phyloP scores from a whole-genome alignment of 2,329 filamentous ascomycete species.

The Fusarium guadeloupense region DNA sequence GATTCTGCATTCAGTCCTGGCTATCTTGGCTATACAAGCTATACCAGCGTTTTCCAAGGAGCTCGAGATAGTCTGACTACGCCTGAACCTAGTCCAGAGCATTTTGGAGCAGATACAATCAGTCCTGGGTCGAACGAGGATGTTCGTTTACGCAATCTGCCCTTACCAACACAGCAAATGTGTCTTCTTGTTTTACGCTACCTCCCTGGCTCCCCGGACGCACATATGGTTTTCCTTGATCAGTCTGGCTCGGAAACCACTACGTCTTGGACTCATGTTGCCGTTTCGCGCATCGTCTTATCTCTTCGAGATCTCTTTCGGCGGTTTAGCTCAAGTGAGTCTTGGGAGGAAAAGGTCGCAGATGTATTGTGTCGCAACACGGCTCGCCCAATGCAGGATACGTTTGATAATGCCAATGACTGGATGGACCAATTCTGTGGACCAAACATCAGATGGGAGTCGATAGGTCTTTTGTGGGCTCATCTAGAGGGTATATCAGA shows the following conservation, averaged over 20 bases:
- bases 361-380: slow-evolving; percentile 52
- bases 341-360: slow-evolving; percentile 50
- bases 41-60: slow-evolving; percentile 53
- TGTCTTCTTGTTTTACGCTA: slow-evolving; percentile 21
- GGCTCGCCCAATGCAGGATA: slow-evolving; percentile 48
- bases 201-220: slow-evolving; percentile 22
- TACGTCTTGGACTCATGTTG: slow-evolving; percentile 47
- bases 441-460: slow-evolving; percentile 54
- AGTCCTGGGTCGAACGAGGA: background rate
- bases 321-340: slow-evolving; percentile 38
- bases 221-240: slow-evolving; percentile 23
- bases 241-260: slow-evolving; percentile 9
- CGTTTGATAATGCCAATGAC: slow-evolving; percentile 44
- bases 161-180: slow-evolving; percentile 33
- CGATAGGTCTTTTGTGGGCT: slow-evolving; percentile 52
- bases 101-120: background rate
- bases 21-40: slow-evolving; percentile 58
- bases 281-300: slow-evolving; percentile 45
- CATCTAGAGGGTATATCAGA: slow-evolving; percentile 27
- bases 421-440: slow-evolving; percentile 55
- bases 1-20: slow-evolving; percentile 43
- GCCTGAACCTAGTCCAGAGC: slow-evolving; percentile 29
- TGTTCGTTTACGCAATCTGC: slow-evolving; percentile 27
- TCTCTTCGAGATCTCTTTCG: slow-evolving; percentile 49
- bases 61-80: slow-evolving; percentile 51